Base-by-base conservation (phyloP, 495 filamentous ascomycete genomes). In the Hypoxylon rickii region DNA sequence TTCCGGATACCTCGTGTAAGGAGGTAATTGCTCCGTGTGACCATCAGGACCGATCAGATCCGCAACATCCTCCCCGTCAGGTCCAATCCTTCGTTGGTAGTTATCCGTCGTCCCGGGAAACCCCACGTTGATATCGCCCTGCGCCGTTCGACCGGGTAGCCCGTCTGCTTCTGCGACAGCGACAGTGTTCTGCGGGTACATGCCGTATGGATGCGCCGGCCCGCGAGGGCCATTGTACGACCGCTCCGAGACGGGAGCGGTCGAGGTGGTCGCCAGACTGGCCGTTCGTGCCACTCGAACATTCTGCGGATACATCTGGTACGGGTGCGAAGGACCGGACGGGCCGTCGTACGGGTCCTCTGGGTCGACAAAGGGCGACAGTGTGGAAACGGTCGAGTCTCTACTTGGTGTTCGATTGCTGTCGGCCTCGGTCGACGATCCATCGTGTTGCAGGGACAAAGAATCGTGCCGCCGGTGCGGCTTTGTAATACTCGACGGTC, bases 11-110 rank as follows among this genome's bases (percentile, higher is more conserved):
- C 87, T 80, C 10, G 90, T 87, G 71, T 97, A 97, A 10, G 92
- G 92, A 13, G 92, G 92, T 24, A 96, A 75, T 58, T 92, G 89
- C 66, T 97, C 92, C 2, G 89, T 87, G 69, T 96, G 91, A 1
- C 92, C 92, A 62, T 93, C 88, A 0, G 89, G 89, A n/a, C 90
- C 91, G 55, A 96, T 84, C 6, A 96, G 82, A 71, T 92, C 90
- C 11, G 85, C 89, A 20, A 83, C 76, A 52, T 96, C 92, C 72
- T 95, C 91, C 55, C 89, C 89, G 20, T 92, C 89, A 1, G 89
- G 89, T 0, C 87, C 86, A 43, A 86, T 72, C 32, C 84, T 82
- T 54, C 89, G 77, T 53, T 87, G 87, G 63, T 89, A 94, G 20
- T 77, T 71, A 48, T 79, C 77, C 7, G 74, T 68, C 22, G 83